Base-by-base conservation (phyloP, 2,329 filamentous ascomycete species). In the Sporothrix dimorphospora region DNA sequence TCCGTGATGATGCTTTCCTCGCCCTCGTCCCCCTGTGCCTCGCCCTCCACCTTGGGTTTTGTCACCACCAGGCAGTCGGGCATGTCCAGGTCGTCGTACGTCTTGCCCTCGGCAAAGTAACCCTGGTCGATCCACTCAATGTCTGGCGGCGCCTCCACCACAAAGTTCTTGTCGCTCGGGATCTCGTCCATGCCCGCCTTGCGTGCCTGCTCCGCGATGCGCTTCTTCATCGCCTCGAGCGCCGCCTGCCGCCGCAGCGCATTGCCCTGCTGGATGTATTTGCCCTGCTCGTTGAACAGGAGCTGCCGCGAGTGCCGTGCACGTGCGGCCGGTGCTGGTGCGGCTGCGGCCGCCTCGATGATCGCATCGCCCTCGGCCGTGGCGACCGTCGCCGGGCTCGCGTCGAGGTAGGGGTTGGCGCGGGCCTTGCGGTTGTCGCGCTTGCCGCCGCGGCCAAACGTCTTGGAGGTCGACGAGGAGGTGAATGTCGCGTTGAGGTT, bases 71-170 rank as follows among this genome's bases (percentile, higher is more conserved):
- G 83, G 57, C 88, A 90, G 19, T 83, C 82, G 0, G 87, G 83
- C 72, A 91, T 83, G 34, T 91, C 88, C 72, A 96, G 88, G 73
- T 87, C 85, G 72, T 91, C 87, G 82, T 98, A 98, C 71, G 87
- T 91, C 55, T 88, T 87, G 55, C 91, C 93, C 69, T 92, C 87
- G 19, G 97, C 86, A 21, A 98, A 83, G 59, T 76, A 76, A 2
- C 91, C 93, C 82, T 98, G 94, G 77, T 99, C 96, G 93, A 95
- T 98, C 96, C 96, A 99, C 81, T 99, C 96, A 55, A 98, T 87
- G 8, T 91, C 91, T 4, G 96, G 96, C 11, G 96, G 96, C 42
- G 87, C 86, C 74, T 95, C 91, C 6, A 98, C 89, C 4, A 96
- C 82, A 79, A 95, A 98, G 42, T 94, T 92, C 80, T 95, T 97